phyloP scores from a whole-genome alignment of 208 protist species.

The Spongospora subterranea region DNA sequence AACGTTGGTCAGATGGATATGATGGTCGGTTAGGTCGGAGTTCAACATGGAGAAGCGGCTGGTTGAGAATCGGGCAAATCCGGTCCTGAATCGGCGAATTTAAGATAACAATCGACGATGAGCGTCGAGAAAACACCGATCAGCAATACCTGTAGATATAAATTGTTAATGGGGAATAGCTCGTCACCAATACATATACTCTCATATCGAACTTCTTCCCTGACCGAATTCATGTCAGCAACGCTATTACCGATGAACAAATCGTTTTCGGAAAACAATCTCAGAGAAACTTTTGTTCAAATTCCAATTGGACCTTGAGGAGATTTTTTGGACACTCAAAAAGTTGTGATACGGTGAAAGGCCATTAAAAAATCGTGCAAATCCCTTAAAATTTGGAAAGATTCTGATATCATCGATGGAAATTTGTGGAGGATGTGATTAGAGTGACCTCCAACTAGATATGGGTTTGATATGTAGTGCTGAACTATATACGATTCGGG shows the following conservation, averaged over 20 bases:
- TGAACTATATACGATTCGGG: constrained; percentile 77
- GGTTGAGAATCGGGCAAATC: constrained; percentile 38
- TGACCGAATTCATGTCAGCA: no score
- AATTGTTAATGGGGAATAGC: constrained; percentile 75
- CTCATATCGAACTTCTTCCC: constrained; percentile 81
- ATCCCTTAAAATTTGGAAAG: no score
- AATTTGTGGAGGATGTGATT: neutral
- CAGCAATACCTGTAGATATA: constrained; percentile 69
- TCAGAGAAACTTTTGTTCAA: no score
- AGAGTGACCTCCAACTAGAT: constrained; percentile 1
- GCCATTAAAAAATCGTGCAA: no score
- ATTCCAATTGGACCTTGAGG: no score
- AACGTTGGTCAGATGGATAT: constrained; percentile 54
- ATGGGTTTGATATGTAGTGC: constrained; percentile 72
- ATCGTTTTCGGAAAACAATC: no score
- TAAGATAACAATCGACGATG: neutral
- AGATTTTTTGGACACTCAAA: no score
- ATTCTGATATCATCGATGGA: neutral
- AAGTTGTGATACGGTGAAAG: no score
- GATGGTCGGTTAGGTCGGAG: neutral
- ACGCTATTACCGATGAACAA: no score
- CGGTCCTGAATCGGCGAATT: neutral
- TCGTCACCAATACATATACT: constrained; percentile 80
- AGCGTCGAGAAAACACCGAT: neutral
- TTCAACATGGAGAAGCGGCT: constrained; percentile 50